Evolutionary conservation across 371 early-diverging fungal genomes (phyloP).

Genomic region (Funneliformis caledonium): DNA sequence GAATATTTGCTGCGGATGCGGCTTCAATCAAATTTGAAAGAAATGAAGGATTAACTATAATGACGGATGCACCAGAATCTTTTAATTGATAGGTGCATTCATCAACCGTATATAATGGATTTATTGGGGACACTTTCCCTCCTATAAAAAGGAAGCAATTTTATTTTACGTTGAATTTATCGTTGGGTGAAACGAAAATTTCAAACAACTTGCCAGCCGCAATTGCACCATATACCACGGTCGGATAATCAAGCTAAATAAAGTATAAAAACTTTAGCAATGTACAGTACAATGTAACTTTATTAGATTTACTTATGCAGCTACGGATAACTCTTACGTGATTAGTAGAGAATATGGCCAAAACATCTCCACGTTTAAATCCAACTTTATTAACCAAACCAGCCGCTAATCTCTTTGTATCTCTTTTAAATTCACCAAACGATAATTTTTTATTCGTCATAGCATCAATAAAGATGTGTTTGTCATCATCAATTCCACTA

Average conservation of each 20-base stretch:
- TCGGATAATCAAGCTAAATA: constrained; percentile 11
- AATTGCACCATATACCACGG: neutral
- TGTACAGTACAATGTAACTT: neutral
- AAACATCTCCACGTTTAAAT: constrained; percentile 66
- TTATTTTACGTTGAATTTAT: neutral
- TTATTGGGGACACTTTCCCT: constrained; percentile 71
- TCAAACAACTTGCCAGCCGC: neutral
- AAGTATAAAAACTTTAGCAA: neutral
- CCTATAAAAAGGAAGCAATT: constrained; percentile 50
- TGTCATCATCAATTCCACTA: constrained; percentile 46
- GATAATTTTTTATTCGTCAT: constrained; percentile 58
- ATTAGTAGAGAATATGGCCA: constrained; percentile 76
- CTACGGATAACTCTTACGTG: constrained; percentile 48
- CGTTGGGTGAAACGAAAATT: neutral
- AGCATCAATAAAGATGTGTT: constrained; percentile 64
- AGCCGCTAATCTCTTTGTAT: constrained; percentile 60
- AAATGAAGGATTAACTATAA: constrained; percentile 56
- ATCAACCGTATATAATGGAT: constrained; percentile 73
- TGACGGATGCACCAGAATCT: constrained; percentile 66
- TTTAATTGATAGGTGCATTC: constrained; percentile 79
- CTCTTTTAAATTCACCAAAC: constrained; percentile 57
- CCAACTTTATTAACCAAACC: constrained; percentile 62
- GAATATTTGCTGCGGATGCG: constrained; percentile 62
- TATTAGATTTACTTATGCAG: no score
- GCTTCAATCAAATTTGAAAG: constrained; percentile 59